Evolutionary conservation across 352 stramenopile species (phyloP).

Genomic region (Phytophthora podocarpi): DNA sequence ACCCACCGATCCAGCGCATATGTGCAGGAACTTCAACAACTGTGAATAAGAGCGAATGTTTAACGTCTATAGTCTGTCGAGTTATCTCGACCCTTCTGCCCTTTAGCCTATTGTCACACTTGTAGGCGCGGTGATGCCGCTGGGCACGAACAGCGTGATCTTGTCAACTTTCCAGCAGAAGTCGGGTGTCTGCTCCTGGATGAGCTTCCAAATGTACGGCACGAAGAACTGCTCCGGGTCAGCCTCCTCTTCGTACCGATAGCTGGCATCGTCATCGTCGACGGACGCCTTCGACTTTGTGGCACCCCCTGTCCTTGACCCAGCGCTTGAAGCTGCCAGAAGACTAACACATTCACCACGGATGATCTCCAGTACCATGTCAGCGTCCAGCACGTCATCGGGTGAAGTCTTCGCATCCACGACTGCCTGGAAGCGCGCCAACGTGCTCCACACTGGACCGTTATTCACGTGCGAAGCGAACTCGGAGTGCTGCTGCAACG

Average conservation of each 20-base stretch:
- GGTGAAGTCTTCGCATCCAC: slow-evolving; percentile 68
- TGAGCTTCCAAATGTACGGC: slow-evolving; percentile 77
- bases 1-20: background rate
- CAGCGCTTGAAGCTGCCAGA: slow-evolving; percentile 50
- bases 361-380: slow-evolving; percentile 71
- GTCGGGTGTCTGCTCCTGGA: slow-evolving; percentile 75
- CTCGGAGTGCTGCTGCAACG: slow-evolving; percentile 61
- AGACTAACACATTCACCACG: slow-evolving; percentile 70
- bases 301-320: slow-evolving; percentile 8
- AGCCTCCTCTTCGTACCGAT: slow-evolving; percentile 77
- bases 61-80: slow-evolving; percentile 16
- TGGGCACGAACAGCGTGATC: slow-evolving; percentile 75
- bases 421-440: slow-evolving; percentile 64
- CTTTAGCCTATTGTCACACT: slow-evolving; percentile 25
- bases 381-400: slow-evolving; percentile 60
- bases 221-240: slow-evolving; percentile 82
- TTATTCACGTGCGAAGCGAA: slow-evolving; percentile 68
- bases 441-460: slow-evolving; percentile 62
- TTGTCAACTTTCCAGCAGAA: slow-evolving; percentile 84
- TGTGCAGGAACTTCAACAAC: slow-evolving; percentile 22
- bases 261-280: slow-evolving; percentile 72
- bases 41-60: slow-evolving; percentile 33
- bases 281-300: slow-evolving; percentile 17
- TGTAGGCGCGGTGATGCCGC: slow-evolving; percentile 7
- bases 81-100: background rate